Evolutionary conservation across 257 asterid species (phyloP).

Genomic region (Avicennia marina): DNA sequence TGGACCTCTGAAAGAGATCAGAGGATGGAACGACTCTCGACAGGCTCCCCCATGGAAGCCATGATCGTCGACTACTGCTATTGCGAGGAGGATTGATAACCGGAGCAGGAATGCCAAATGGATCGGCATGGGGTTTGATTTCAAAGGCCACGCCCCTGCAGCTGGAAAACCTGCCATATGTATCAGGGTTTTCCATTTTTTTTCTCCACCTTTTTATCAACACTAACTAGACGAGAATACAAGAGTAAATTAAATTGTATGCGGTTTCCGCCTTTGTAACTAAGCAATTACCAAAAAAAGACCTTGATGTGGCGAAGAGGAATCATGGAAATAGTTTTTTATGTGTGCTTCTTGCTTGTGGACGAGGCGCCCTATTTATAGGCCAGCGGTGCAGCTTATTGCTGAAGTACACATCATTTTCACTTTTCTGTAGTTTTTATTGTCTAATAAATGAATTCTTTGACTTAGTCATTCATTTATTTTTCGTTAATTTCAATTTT

Average conservation of each 20-base stretch:
- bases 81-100: not conserved
- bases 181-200: conserved; percentile 38
- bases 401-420: no score
- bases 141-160: conserved; percentile 80
- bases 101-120: conserved; percentile 28
- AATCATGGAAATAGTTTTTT: not conserved
- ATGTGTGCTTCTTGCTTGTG: not conserved
- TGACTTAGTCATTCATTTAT: no score
- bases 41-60: conserved; percentile 45
- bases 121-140: conserved; percentile 55
- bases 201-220: no score
- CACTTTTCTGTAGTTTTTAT: no score
- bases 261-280: not conserved
- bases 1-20: conserved; percentile 34
- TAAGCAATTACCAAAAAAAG: not conserved
- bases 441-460: no score
- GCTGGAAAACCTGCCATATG: conserved; percentile 44
- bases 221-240: no score
- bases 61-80: conserved; percentile 20
- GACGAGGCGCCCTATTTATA: conserved; percentile 13
- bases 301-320: not conserved
- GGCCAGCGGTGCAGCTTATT: no score
- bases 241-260: no score
- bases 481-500: no score
- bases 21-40: conserved; percentile 34